A percentile compares a stretch with the other conserved stretches of the same genome.
Conservation (phyloP, 768 basidiomycete species). For the Leucosporidium yakuticum region DNA sequence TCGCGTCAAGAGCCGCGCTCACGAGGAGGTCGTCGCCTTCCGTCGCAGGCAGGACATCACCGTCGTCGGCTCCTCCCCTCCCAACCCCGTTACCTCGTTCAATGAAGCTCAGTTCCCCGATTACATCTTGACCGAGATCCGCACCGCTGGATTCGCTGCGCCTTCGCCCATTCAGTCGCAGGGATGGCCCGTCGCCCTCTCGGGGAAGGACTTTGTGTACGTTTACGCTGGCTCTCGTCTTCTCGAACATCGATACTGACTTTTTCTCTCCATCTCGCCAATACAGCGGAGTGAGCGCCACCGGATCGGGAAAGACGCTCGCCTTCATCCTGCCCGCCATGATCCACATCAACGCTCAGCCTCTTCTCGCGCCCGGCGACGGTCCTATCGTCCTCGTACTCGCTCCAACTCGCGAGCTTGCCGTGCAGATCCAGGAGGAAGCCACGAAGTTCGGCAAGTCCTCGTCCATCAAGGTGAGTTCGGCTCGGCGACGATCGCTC, state of each 20-base stretch:
- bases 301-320: constrained; percentile 97
- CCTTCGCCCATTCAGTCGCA: constrained; percentile 98
- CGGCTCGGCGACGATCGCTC: too few relatives aligned
- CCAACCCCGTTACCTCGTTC: constrained; percentile 72
- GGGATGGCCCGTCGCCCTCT: constrained; percentile 92
- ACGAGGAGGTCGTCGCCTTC: background rate
- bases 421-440: constrained; percentile 97
- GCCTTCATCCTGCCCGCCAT: constrained; percentile 97
- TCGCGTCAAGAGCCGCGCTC: background rate
- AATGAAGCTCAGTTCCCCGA: constrained; percentile 96
- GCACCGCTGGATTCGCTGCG: constrained; percentile 68
- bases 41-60: background rate
- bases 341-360: constrained; percentile 99
- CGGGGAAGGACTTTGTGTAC: constrained; percentile 37
- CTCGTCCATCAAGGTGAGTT: constrained; percentile 60
- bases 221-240: constrained; percentile 54
- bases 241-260: constrained; percentile 54
- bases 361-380: constrained; percentile 84
- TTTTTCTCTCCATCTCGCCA: constrained; percentile 53
- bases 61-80: constrained; percentile 63
- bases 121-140: constrained; percentile 65
- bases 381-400: constrained; percentile 95
- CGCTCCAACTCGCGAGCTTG: constrained; percentile 95
- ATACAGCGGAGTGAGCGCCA: constrained; percentile 67
- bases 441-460: constrained; percentile 89